Conservation (phyloP, 2,329 filamentous ascomycete genomes). For the Didymellaceae sp. region DNA sequence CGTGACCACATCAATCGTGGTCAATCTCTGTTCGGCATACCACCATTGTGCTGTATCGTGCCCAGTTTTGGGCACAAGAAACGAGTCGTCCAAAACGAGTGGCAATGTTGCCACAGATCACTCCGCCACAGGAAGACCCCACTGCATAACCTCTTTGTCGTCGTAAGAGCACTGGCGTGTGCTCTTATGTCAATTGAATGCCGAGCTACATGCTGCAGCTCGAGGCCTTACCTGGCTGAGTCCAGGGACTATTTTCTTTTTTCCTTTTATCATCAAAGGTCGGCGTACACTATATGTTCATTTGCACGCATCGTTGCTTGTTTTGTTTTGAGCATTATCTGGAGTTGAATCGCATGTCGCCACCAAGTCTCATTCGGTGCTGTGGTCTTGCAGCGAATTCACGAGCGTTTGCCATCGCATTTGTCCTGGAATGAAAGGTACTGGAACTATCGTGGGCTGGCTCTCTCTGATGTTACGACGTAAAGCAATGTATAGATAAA, state of each 20-base stretch:
- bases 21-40: too few relatives aligned
- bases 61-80: too few relatives aligned
- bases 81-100: too few relatives aligned
- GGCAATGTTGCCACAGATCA: too few relatives aligned
- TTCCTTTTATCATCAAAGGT: slow-evolving; percentile 5
- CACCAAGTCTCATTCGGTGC: slow-evolving; percentile 6
- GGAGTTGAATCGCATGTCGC: slow-evolving; percentile 24
- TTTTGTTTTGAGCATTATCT: slow-evolving; percentile 23
- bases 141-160: too few relatives aligned
- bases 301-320: slow-evolving; percentile 9
- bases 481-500: slow-evolving; percentile 19
- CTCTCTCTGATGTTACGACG: slow-evolving; percentile 21
- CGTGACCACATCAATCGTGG: too few relatives aligned
- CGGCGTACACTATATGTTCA: slow-evolving; percentile 16
- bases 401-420: slow-evolving; percentile 20
- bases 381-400: slow-evolving; percentile 15
- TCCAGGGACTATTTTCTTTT: slow-evolving; percentile 2
- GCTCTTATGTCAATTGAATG: too few relatives aligned
- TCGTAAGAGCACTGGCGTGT: background rate
- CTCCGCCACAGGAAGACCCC: too few relatives aligned
- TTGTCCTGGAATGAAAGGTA: slow-evolving; percentile 13
- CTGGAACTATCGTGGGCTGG: slow-evolving; percentile 17
- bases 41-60: too few relatives aligned
- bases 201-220: too few relatives aligned
- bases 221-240: background rate